These are phyloP conservation scores for Auriculariales sp. DNA, from an alignment of 768 basidiomycete genomes.

Conservation along the genomic window DNA sequence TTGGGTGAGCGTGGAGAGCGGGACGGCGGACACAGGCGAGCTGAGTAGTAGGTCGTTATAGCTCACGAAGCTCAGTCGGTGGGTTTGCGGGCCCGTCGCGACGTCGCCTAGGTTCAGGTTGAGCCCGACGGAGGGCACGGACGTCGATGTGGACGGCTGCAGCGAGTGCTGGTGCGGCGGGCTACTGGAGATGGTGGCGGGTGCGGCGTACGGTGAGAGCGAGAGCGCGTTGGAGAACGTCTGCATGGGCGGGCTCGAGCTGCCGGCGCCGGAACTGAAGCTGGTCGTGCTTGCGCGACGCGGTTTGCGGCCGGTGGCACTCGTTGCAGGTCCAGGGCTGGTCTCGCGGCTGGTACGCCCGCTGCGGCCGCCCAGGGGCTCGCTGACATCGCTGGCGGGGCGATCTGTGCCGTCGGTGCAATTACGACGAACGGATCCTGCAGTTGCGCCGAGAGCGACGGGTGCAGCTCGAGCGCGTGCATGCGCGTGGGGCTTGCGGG, in stretches of 20 bases:
- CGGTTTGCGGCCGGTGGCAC: neutral
- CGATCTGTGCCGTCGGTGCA: conserved; percentile 2
- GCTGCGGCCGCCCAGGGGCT: neutral
- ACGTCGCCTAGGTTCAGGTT: conserved; percentile 10
- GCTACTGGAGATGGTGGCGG: neutral
- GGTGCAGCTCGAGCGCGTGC: conserved; percentile 49
- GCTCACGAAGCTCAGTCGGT: conserved; percentile 79
- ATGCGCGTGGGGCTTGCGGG: conserved; percentile 31
- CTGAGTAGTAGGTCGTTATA: conserved; percentile 75
- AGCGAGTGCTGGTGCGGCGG: conserved; percentile 5
- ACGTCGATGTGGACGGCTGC: conserved; percentile 36
- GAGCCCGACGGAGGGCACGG: conserved; percentile 16
- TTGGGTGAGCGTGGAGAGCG: conserved; percentile 55
- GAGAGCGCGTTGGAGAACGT: neutral
- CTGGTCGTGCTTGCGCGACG: neutral
- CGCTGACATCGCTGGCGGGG: neutral
- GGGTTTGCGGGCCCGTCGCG: conserved; percentile 29
- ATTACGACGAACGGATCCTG: conserved; percentile 1
- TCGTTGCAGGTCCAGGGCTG: too few relatives aligned
- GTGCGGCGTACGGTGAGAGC: neutral
- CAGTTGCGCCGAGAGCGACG: conserved; percentile 46
- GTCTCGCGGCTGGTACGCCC: neutral
- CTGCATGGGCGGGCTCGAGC: neutral
- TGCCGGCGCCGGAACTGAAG: neutral
- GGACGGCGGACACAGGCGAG: conserved; percentile 54